Percentiles rank a stretch among this genome's conserved stretches.
phyloP scores from a whole-genome alignment of 1,284 basidiomycete species.

The Hortiboletus rubellus region DNA sequence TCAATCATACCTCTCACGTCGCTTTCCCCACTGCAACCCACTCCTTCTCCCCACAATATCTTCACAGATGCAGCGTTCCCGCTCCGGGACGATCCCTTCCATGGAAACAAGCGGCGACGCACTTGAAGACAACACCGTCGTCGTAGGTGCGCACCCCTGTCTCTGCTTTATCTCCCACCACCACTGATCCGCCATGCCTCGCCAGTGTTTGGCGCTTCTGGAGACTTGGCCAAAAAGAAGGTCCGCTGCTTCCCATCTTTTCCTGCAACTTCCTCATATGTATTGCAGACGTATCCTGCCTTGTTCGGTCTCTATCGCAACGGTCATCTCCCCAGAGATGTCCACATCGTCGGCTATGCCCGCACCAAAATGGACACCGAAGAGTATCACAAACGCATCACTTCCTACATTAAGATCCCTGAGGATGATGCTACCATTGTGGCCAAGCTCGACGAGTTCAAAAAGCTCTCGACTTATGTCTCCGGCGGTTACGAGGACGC shows the following conservation, averaged over 20 bases:
- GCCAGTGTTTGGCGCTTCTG: constrained; percentile 92
- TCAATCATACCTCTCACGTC: constrained; percentile 29
- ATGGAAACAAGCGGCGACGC: constrained; percentile 75
- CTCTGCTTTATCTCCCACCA: constrained; percentile 6
- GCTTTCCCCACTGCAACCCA: background rate
- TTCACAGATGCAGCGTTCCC: constrained; percentile 46
- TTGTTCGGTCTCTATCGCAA: constrained; percentile 85
- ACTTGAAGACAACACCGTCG: constrained; percentile 84
- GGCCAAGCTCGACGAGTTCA: constrained; percentile 78
- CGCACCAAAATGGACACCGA: constrained; percentile 90
- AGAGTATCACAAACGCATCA: constrained; percentile 84
- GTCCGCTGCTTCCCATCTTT: constrained; percentile 41
- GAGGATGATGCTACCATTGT: constrained; percentile 59
- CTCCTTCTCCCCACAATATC: constrained; percentile 36
- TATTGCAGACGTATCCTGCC: constrained; percentile 83
- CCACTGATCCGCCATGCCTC: constrained; percentile 18
- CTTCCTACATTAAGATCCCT: constrained; percentile 80
- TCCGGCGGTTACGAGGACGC: constrained; percentile 87
- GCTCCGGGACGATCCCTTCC: constrained; percentile 81
- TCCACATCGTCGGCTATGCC: constrained; percentile 93
- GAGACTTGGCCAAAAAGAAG: constrained; percentile 99
- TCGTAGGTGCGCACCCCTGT: constrained; percentile 65
- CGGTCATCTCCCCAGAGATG: constrained; percentile 77
- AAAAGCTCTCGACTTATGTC: constrained; percentile 76
- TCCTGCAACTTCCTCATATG: constrained; percentile 14